Evolutionary conservation across 2,329 filamentous ascomycete species (phyloP).

Genomic region (Acrocalymma vagum): DNA sequence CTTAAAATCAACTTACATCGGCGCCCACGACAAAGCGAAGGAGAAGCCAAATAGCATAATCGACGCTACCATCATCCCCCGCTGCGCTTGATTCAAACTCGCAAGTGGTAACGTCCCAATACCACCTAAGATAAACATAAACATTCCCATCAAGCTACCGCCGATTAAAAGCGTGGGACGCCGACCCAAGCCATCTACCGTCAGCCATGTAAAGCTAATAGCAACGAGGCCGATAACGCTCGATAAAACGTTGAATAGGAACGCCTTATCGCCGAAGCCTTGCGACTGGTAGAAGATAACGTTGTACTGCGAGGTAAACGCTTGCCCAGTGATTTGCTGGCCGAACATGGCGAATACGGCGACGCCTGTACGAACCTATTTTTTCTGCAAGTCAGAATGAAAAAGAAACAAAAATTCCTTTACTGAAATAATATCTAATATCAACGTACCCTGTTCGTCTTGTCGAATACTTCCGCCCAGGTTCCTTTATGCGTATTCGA

Average conservation of each 20-base stretch:
- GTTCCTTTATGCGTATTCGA: not conserved
- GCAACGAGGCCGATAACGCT: not conserved
- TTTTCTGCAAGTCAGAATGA: not conserved
- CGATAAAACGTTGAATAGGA: not conserved
- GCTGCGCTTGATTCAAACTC: too few relatives aligned
- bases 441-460: not conserved
- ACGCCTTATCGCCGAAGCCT: not conserved
- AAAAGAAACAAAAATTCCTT: too few relatives aligned
- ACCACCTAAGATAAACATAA: not conserved
- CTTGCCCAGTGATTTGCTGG: slow-evolving; percentile 2
- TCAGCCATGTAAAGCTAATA: too few relatives aligned
- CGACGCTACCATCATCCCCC: too few relatives aligned
- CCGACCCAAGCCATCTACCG: slow-evolving; percentile 1
- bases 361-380: not conserved
- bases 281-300: slow-evolving; percentile 3
- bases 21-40: too few relatives aligned
- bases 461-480: not conserved
- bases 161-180: not conserved
- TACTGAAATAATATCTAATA: not conserved
- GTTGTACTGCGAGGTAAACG: not conserved
- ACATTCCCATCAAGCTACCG: not conserved
- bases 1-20: too few relatives aligned
- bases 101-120: not conserved
- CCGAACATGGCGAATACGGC: slow-evolving; percentile 2
- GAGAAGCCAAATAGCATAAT: too few relatives aligned